A percentile compares a stretch with the other conserved stretches of the same genome.
These are phyloP conservation scores for Fusarium sp. DNA, from an alignment of 2,329 filamentous ascomycete species.

Conservation along the genomic window DNA sequence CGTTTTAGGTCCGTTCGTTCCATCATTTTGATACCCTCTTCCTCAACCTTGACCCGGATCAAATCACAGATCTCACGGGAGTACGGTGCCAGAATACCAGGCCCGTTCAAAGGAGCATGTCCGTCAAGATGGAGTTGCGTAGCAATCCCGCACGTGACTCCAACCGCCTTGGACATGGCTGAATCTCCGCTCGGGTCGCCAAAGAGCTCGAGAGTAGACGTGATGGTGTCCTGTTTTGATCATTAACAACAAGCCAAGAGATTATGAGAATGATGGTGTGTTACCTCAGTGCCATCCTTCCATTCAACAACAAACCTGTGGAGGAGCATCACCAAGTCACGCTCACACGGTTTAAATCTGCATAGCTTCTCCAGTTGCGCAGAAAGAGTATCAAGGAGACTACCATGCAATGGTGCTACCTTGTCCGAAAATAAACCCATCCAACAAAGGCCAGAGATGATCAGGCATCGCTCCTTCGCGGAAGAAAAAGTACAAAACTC, in stretches of 20 bases:
- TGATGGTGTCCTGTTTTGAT: slow-evolving; percentile 57
- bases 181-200: slow-evolving; percentile 75
- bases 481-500: slow-evolving; percentile 70
- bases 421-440: slow-evolving; percentile 65
- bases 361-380: background rate
- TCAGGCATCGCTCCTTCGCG: slow-evolving; percentile 59
- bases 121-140: slow-evolving; percentile 71
- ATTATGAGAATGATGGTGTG: background rate
- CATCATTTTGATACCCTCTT: slow-evolving; percentile 16
- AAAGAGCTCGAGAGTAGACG: slow-evolving; percentile 73
- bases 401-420: slow-evolving; percentile 67
- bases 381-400: slow-evolving; percentile 35
- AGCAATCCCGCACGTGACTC: slow-evolving; percentile 75
- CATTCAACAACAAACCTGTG: slow-evolving; percentile 62
- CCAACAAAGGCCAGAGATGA: background rate
- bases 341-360: background rate
- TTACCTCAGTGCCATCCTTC: slow-evolving; percentile 65
- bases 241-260: background rate
- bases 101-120: slow-evolving; percentile 20
- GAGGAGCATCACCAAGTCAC: slow-evolving; percentile 14
- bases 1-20: background rate
- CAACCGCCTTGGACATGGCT: slow-evolving; percentile 76
- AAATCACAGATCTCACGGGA: slow-evolving; percentile 25
- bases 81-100: slow-evolving; percentile 34
- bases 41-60: slow-evolving; percentile 8